Base-by-base conservation (phyloP, 2,329 filamentous ascomycete species). In the Metarhizium rileyi region DNA sequence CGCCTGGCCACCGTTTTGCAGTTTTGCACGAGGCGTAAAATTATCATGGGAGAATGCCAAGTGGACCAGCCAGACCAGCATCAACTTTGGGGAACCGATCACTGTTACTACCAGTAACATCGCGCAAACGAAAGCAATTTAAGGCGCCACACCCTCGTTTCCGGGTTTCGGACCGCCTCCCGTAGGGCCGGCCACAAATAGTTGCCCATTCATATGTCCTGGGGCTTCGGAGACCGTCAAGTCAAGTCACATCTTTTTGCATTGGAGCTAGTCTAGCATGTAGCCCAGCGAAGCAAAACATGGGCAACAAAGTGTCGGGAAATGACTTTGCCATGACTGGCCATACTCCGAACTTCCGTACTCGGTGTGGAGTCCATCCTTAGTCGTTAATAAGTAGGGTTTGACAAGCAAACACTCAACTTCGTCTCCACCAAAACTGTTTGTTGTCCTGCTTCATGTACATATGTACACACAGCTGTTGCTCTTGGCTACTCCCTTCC, bases 131-230 rank as follows among this genome's bases (percentile, higher is more conserved):
- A 23, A n/a, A 42, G 22, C 38, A 42, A 23, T 35, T 14, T 46
- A 35, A 47, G 45, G 35, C 45, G 45, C 35, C 45, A 47, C 35
- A 47, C 35, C 33, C 45, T 47, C 45, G 45, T 36, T 43, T 42
- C 41, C 42, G 41, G 47, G 38, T 42, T 23, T 40, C 41, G 47
- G 47, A 36, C 47, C 47, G 47, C 30, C 28, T 44, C 30, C 40
- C 40, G 47, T 23, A n/a, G 30, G 35, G 35, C 45, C 45, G 35
- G 35, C 45, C 45, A 41, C 45, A 18, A 38, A 7, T n/a, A 18
- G n/a, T 16, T 14, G 18, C 45, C 38, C 38, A 42, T 42, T 42
- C 38, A 25, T 8, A 42, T 23, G 38, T 9, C 35, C 35, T 18
- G 35, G 18, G 10, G 18, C 35, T 38, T 38, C 9, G 35, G 35